These are phyloP conservation scores for Cercospora citrullina DNA, from an alignment of 2,329 filamentous ascomycete genomes.

Conservation along the genomic window DNA sequence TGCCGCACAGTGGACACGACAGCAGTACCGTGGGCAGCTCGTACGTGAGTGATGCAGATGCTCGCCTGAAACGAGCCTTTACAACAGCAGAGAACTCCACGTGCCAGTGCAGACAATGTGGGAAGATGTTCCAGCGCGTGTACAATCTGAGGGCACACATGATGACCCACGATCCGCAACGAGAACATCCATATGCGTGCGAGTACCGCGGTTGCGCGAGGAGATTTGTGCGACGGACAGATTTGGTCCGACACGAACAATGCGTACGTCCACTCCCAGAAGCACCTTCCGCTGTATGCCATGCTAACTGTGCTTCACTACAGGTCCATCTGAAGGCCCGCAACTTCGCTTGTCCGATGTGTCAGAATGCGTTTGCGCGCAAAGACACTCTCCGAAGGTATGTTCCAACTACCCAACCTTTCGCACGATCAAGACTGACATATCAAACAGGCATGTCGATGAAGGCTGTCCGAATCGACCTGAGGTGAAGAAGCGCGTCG, in stretches of 20 bases:
- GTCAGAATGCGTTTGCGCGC: conserved; percentile 69
- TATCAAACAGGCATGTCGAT: conserved; percentile 64
- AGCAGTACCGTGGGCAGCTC: background rate
- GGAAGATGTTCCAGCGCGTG: conserved; percentile 75
- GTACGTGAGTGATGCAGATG: conserved; percentile 11
- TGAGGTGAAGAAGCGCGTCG: conserved; percentile 27
- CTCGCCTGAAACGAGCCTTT: conserved; percentile 31
- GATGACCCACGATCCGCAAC: conserved; percentile 75
- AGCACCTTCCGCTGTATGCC: conserved; percentile 42
- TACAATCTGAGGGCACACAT: conserved; percentile 88
- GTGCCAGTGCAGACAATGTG: conserved; percentile 71
- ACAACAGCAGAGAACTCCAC: conserved; percentile 66
- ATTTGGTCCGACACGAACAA: conserved; percentile 61
- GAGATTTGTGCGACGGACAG: conserved; percentile 79
- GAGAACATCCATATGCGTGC: conserved; percentile 71
- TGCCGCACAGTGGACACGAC: background rate
- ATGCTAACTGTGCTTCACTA: conserved; percentile 15
- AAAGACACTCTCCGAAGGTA: conserved; percentile 83
- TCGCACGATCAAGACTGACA: conserved; percentile 5
- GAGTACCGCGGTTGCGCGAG: conserved; percentile 65
- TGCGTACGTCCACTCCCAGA: conserved; percentile 47
- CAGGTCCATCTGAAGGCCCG: conserved; percentile 73
- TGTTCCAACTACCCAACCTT: conserved; percentile 29
- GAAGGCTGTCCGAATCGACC: conserved; percentile 70
- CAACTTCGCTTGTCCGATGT: conserved; percentile 69